Percentiles rank a stretch among this genome's conserved stretches.
Conservation (phyloP, 2,329 filamentous ascomycete species). For the Periconia sp. region DNA sequence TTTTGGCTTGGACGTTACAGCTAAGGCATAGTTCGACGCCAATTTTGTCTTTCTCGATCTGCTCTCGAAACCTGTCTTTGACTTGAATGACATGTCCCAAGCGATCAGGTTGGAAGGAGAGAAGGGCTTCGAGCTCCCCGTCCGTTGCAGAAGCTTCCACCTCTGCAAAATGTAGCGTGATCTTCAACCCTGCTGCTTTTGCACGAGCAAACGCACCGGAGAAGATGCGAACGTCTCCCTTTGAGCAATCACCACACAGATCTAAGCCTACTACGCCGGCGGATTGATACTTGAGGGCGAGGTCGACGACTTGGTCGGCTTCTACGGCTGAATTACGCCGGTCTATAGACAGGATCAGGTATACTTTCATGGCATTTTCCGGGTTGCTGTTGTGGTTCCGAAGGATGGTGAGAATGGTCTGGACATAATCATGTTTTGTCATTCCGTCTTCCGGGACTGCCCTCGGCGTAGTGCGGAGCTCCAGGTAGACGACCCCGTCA, state of each 20-base stretch:
- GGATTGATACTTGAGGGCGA: slow-evolving; percentile 59
- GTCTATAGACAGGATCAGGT: slow-evolving; percentile 75
- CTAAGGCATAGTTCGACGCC: slow-evolving; percentile 77
- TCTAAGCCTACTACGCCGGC: slow-evolving; percentile 72
- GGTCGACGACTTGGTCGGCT: slow-evolving; percentile 64
- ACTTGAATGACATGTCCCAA: slow-evolving; percentile 81
- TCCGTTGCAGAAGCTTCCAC: slow-evolving; percentile 58
- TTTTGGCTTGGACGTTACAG: slow-evolving; percentile 76
- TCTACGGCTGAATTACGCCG: slow-evolving; percentile 61
- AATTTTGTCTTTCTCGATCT: slow-evolving; percentile 58
- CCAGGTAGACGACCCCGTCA: slow-evolving; percentile 76
- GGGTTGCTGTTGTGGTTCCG: slow-evolving; percentile 48
- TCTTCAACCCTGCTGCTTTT: slow-evolving; percentile 55
- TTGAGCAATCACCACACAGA: slow-evolving; percentile 74
- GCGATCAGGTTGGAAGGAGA: slow-evolving; percentile 67
- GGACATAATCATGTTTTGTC: slow-evolving; percentile 65
- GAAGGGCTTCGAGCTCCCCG: slow-evolving; percentile 63
- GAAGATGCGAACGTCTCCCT: slow-evolving; percentile 63
- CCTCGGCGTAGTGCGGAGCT: slow-evolving; percentile 79
- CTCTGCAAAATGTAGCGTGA: slow-evolving; percentile 82
- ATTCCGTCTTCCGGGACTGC: slow-evolving; percentile 57
- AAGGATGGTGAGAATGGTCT: slow-evolving; percentile 67
- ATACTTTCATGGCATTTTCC: slow-evolving; percentile 55
- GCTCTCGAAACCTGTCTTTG: slow-evolving; percentile 58
- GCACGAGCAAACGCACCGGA: slow-evolving; percentile 61